Evolutionary conservation across 2,329 filamentous ascomycete genomes (phyloP).

Genomic region (Akanthomyces uredinophilus): DNA sequence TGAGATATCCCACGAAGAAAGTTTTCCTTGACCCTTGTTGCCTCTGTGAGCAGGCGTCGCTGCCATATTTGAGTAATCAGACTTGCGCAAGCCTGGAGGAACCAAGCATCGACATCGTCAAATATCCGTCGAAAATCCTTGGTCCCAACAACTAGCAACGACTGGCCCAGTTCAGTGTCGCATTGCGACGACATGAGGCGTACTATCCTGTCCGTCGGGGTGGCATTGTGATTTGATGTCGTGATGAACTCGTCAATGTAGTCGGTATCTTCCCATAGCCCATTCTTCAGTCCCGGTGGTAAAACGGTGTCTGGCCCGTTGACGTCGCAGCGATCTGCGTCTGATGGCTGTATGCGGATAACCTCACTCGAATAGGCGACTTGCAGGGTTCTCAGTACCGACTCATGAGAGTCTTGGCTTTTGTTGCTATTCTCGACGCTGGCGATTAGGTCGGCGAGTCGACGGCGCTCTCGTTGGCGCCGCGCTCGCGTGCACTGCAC

Average conservation of each 20-base stretch:
- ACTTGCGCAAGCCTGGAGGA: slow-evolving; percentile 35
- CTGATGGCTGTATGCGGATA: slow-evolving; percentile 25
- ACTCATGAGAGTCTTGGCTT: background rate
- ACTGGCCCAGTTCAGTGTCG: slow-evolving; percentile 26
- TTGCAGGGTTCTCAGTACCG: slow-evolving; percentile 26
- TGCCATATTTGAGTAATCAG: slow-evolving; percentile 35
- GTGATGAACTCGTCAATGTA: slow-evolving; percentile 35
- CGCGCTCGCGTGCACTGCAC: slow-evolving; percentile 31
- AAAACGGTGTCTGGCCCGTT: slow-evolving; percentile 24
- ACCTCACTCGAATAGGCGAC: slow-evolving; percentile 30
- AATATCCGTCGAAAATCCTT: slow-evolving; percentile 39
- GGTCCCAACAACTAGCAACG: slow-evolving; percentile 34
- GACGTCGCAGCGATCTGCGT: slow-evolving; percentile 22
- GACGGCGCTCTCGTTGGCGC: slow-evolving; percentile 35
- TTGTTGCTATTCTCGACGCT: slow-evolving; percentile 20
- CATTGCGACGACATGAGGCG: slow-evolving; percentile 34
- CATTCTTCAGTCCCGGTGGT: slow-evolving; percentile 28
- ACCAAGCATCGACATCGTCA: slow-evolving; percentile 43
- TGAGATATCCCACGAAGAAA: slow-evolving; percentile 43
- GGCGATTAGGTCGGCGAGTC: slow-evolving; percentile 32
- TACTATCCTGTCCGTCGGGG: slow-evolving; percentile 26
- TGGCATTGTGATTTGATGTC: slow-evolving; percentile 29
- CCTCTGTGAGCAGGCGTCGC: slow-evolving; percentile 33
- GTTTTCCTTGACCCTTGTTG: slow-evolving; percentile 36
- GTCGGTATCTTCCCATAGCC: slow-evolving; percentile 39